These are phyloP conservation scores for Pythium oligandrum DNA, from an alignment of 352 stramenopile species.

Conservation along the genomic window DNA sequence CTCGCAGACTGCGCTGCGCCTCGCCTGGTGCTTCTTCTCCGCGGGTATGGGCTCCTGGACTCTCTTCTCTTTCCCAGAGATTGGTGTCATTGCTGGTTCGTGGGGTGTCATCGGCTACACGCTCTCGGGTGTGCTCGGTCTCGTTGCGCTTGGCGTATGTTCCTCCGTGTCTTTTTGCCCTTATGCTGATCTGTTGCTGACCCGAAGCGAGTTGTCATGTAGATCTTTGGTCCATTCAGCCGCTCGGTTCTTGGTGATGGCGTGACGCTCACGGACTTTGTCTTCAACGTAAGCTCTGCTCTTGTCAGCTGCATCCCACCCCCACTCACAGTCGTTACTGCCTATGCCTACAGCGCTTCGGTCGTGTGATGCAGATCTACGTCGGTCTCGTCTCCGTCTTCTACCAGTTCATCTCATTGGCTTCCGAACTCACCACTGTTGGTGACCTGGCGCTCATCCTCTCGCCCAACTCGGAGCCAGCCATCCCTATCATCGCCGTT, in stretches of 20 bases:
- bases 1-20: slow-evolving; percentile 38
- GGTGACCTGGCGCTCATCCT: slow-evolving; percentile 27
- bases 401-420: slow-evolving; percentile 81
- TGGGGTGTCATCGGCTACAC: slow-evolving; percentile 79
- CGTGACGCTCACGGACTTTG: slow-evolving; percentile 69
- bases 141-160: slow-evolving; percentile 45
- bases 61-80: slow-evolving; percentile 72
- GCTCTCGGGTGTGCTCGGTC: slow-evolving; percentile 48
- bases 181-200: neutral
- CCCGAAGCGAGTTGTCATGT: neutral
- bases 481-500: slow-evolving; percentile 56
- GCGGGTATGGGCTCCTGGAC: slow-evolving; percentile 73
- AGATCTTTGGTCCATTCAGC: slow-evolving; percentile 50
- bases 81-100: slow-evolving; percentile 59
- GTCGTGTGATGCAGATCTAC: slow-evolving; percentile 63
- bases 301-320: neutral
- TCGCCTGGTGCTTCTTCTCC: slow-evolving; percentile 80
- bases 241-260: slow-evolving; percentile 60
- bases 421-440: slow-evolving; percentile 63
- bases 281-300: slow-evolving; percentile 28
- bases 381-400: slow-evolving; percentile 63
- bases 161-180: neutral
- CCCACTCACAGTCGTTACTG: neutral
- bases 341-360: slow-evolving; percentile 35
- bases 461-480: slow-evolving; percentile 27